Percentiles rank a stretch among this genome's conserved stretches.
Evolutionary conservation across 306 rosid species (phyloP).

Genomic region (Neltuma alba): DNA sequence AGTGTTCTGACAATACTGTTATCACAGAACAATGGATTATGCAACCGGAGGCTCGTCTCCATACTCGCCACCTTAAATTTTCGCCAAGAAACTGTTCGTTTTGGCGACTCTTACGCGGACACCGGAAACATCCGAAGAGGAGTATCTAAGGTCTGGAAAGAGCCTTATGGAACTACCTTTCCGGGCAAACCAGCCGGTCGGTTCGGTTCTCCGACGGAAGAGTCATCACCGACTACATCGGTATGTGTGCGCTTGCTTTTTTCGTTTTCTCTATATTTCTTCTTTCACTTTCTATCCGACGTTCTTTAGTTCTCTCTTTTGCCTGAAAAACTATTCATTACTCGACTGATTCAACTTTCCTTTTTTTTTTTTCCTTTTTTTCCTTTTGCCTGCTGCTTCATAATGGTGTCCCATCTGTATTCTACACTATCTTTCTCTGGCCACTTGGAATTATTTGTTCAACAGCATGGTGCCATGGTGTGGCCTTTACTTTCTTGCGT

Average conservation of each 20-base stretch:
- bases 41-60: slow-evolving; percentile 24
- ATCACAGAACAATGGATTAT: slow-evolving; percentile 30
- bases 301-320: neutral
- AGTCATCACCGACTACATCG: slow-evolving; percentile 54
- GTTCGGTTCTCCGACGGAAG: slow-evolving; percentile 59
- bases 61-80: neutral
- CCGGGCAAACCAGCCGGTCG: slow-evolving; percentile 61
- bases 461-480: neutral
- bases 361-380: neutral
- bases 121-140: slow-evolving; percentile 48
- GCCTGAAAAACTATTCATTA: neutral
- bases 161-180: slow-evolving; percentile 52
- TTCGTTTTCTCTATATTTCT: neutral
- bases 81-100: slow-evolving; percentile 37
- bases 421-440: neutral
- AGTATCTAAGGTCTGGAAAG: slow-evolving; percentile 40
- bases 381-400: neutral
- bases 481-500: slow-evolving; percentile 11
- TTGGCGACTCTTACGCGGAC: slow-evolving; percentile 58
- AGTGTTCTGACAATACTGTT: neutral
- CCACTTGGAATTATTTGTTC: slow-evolving; percentile 18
- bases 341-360: neutral
- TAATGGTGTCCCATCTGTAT: neutral
- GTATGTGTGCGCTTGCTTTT: slow-evolving; percentile 24
- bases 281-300: neutral